phyloP scores from a whole-genome alignment of 257 asterid species.

The Perilla frutescens region DNA sequence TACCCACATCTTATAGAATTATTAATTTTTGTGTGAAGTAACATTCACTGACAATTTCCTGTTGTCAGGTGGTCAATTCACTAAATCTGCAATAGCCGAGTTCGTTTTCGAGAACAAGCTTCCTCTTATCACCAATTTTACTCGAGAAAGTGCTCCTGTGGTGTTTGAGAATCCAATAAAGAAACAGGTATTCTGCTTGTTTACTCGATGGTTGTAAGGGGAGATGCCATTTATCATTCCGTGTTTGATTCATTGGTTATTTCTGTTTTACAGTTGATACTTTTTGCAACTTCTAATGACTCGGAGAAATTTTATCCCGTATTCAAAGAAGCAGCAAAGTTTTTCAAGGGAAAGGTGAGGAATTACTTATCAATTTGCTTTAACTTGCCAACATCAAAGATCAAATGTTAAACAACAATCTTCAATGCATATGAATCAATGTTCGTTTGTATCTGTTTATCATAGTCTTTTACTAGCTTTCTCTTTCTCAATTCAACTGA shows the following conservation, averaged over 20 bases:
- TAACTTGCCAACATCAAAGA: background rate
- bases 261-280: slow-evolving; percentile 67
- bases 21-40: slow-evolving; percentile 3
- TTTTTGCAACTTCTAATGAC: slow-evolving; percentile 73
- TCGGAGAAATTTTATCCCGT: slow-evolving; percentile 60
- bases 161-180: slow-evolving; percentile 93
- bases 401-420: background rate
- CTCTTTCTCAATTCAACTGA: slow-evolving; percentile 2
- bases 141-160: slow-evolving; percentile 71
- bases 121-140: slow-evolving; percentile 78
- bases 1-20: background rate
- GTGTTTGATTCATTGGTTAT: slow-evolving; percentile 27
- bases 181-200: slow-evolving; percentile 68
- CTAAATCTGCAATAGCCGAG: slow-evolving; percentile 76
- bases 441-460: background rate
- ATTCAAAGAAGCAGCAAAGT: slow-evolving; percentile 85
- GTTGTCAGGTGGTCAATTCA: slow-evolving; percentile 68
- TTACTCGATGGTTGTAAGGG: slow-evolving; percentile 1
- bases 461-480: background rate
- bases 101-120: slow-evolving; percentile 82
- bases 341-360: slow-evolving; percentile 89
- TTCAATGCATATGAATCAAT: background rate
- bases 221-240: background rate
- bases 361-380: slow-evolving; percentile 14
- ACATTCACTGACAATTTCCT: slow-evolving; percentile 19